Evolutionary conservation across 805 yeast species (phyloP).

Genomic region (Metschnikowia colocasiae): DNA sequence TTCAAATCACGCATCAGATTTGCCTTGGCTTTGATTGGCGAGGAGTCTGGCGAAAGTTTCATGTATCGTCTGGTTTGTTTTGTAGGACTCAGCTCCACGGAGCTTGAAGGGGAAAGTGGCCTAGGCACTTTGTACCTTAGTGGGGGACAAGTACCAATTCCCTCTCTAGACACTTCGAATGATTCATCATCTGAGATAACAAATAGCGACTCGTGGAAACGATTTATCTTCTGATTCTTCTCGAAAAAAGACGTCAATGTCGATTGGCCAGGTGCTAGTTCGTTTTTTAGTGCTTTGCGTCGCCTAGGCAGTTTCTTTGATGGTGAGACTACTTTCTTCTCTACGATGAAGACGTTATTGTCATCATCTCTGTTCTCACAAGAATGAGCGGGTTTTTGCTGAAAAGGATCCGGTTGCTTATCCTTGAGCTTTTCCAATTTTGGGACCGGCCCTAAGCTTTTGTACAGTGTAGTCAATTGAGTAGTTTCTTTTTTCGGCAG

Average conservation of each 20-base stretch:
- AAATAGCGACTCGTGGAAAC: slow-evolving; percentile 9
- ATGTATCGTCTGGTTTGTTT: slow-evolving; percentile 9
- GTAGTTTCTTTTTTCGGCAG: slow-evolving; percentile 7
- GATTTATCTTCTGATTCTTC: slow-evolving; percentile 4
- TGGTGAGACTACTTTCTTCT: neutral
- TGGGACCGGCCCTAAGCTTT: neutral
- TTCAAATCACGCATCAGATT: neutral
- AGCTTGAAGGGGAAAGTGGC: slow-evolving; percentile 2
- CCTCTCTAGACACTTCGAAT: slow-evolving; percentile 4
- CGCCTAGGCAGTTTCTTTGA: slow-evolving; percentile 8
- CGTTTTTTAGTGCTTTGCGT: slow-evolving; percentile 7
- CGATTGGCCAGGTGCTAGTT: slow-evolving; percentile 18
- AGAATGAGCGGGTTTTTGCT: neutral
- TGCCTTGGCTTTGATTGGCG: slow-evolving; percentile 1
- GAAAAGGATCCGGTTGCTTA: neutral
- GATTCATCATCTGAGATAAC: slow-evolving; percentile 15
- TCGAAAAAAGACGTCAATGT: slow-evolving; percentile 17
- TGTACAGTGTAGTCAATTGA: neutral
- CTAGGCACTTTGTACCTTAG: slow-evolving; percentile 1
- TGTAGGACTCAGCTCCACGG: slow-evolving; percentile 18
- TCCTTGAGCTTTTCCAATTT: neutral
- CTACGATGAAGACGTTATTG: neutral
- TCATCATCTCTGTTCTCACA: neutral
- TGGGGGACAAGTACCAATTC: neutral
- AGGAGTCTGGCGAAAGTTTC: slow-evolving; percentile 14